Evolutionary conservation across 2,329 filamentous ascomycete species (phyloP), one percentile per base, ranked within the genome.

Genomic region (Xylariaceae sp.): DNA sequence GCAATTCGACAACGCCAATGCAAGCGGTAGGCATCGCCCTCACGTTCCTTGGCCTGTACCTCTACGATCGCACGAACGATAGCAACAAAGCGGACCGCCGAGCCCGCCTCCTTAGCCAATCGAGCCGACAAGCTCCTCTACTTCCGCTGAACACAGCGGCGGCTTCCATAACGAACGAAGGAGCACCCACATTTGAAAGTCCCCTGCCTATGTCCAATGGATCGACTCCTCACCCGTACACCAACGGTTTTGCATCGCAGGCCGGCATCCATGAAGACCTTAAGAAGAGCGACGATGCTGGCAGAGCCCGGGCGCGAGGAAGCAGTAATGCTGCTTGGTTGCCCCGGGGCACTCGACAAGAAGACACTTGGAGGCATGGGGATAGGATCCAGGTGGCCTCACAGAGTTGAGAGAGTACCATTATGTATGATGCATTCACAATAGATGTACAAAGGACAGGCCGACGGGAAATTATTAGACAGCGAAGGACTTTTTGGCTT

Each of bases 51-150:
- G 93, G 93, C 0, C 76, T 98, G 12, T 98, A 97, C 64, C 78
- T 98, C 33, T 98, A 98, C 67, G 93, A 98, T 67, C 84, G 93
- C 49, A 95, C 89, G 16, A 91, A 83, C 60, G 86, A 94, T 62
- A 86, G 86, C 55, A 89, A 88, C 60, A 91, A 91, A 64, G 90
- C 88, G 25, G 91, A 97, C 63, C 83, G 85, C 55, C 84, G 85
- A 54, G 89, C 88, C 3, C 83, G 85, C 55, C 79, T 83, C 57
- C 79, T 88, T 60, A 76, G 76, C 17, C 68, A 69, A 38, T 68
- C 64, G 21, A 71, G 47, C 29, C 51, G 50, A 22, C 60, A 60
- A 17, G 44, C n/a, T 14, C 73, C 83, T 2, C 65, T 95, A 14
- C 71, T 95, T 22, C 90, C 89, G 1, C 69, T 91, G 22, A 74